phyloP scores from a whole-genome alignment of 179 eudicot species.

The Silene vulgaris region DNA sequence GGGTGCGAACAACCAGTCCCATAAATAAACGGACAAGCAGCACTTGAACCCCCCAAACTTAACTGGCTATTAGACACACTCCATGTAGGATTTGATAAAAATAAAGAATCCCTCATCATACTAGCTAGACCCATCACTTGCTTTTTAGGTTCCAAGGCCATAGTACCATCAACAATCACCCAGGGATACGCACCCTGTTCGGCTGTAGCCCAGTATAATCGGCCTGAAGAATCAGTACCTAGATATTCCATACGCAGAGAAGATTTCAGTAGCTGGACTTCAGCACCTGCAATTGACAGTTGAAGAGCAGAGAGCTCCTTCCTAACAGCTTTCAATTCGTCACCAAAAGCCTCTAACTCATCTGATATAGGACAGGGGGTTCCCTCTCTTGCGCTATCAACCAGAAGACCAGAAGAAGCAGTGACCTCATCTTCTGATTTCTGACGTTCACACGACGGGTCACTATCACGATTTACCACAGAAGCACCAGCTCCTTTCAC shows the following conservation, averaged over 20 bases:
- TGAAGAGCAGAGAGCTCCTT: slow-evolving; percentile 48
- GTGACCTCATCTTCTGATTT: slow-evolving; percentile 31
- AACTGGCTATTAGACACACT: slow-evolving; percentile 16
- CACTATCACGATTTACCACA: slow-evolving; percentile 22
- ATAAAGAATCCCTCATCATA: slow-evolving; percentile 14
- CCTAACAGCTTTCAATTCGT: slow-evolving; percentile 38
- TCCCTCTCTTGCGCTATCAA: slow-evolving; percentile 21
- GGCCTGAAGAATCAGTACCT: slow-evolving; percentile 69
- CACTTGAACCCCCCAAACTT: slow-evolving; percentile 34
- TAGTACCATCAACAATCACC: slow-evolving; percentile 40
- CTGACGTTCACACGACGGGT: slow-evolving; percentile 29
- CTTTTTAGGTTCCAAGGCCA: slow-evolving; percentile 28
- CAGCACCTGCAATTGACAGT: slow-evolving; percentile 49
- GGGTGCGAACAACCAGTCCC: slow-evolving; percentile 24
- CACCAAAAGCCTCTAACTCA: slow-evolving; percentile 33
- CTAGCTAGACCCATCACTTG: slow-evolving; percentile 17
- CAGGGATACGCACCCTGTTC: slow-evolving; percentile 38
- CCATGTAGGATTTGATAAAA: slow-evolving; percentile 11
- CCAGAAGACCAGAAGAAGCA: slow-evolving; percentile 18
- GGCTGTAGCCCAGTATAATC: slow-evolving; percentile 67
- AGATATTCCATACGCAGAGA: slow-evolving; percentile 65
- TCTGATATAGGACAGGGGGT: slow-evolving; percentile 22
- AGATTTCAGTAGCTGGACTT: slow-evolving; percentile 51
- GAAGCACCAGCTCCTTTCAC: slow-evolving; percentile 20
- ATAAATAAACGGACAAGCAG: slow-evolving; percentile 32